Percentiles rank a stretch among this genome's conserved stretches.
Conservation (phyloP, 169 alveolate species). For the Blepharisma undulans region DNA sequence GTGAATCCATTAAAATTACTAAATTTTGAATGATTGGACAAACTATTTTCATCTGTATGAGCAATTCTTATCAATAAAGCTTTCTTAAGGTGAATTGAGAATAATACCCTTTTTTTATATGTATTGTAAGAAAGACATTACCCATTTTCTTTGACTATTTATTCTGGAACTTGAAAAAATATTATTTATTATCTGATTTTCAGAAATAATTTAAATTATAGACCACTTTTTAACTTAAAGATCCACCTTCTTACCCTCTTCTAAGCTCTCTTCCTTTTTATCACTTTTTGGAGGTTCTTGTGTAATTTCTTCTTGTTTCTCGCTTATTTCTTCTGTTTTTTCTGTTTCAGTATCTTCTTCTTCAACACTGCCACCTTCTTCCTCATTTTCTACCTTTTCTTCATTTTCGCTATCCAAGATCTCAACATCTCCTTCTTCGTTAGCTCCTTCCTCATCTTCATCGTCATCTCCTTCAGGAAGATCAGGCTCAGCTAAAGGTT, state of each 20-base stretch:
- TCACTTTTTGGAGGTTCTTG: slow-evolving; percentile 46
- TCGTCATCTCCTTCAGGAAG: slow-evolving; percentile 55
- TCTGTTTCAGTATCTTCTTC: too few species aligned
- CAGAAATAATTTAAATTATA: background rate
- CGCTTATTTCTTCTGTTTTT: slow-evolving; percentile 33
- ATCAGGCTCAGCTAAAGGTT: slow-evolving; percentile 74
- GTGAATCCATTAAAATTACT: too few species aligned
- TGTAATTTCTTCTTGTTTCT: slow-evolving; percentile 42
- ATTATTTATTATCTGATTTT: background rate
- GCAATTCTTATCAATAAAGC: background rate
- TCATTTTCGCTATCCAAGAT: slow-evolving; percentile 42
- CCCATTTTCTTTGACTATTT: background rate
- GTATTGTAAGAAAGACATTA: background rate
- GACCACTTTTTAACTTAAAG: background rate
- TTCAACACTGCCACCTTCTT: too few species aligned
- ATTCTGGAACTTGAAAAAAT: background rate
- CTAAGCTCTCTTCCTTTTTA: slow-evolving; percentile 44
- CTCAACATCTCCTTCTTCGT: slow-evolving; percentile 49
- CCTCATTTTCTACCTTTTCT: background rate
- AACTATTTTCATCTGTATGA: background rate
- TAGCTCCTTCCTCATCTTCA: slow-evolving; percentile 43
- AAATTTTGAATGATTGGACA: too few species aligned
- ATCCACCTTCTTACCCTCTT: background rate
- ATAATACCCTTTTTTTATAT: too few species aligned
- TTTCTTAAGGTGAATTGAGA: too few species aligned